A percentile compares a stretch with the other conserved stretches of the same genome.
Conservation (phyloP, 768 basidiomycete species). For the Pisolithus marmoratus region DNA sequence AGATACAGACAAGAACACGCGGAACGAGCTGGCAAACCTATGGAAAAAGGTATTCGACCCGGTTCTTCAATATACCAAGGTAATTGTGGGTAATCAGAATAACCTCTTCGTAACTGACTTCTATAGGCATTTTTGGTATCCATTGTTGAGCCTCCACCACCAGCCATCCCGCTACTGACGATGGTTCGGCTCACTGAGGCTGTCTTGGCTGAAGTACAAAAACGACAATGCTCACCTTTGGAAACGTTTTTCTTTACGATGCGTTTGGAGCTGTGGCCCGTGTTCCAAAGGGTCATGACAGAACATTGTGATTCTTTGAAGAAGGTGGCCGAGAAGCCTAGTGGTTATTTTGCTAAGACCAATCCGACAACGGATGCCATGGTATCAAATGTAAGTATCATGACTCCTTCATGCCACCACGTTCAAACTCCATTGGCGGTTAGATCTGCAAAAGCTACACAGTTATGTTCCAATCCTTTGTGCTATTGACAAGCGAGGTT, state of each 20-base stretch:
- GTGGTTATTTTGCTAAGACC: conserved; percentile 59
- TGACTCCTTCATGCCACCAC: neutral
- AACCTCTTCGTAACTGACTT: neutral
- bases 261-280: conserved; percentile 87
- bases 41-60: conserved; percentile 97
- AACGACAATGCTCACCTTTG: conserved; percentile 71
- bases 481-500: conserved; percentile 72
- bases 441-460: conserved; percentile 77
- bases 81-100: conserved; percentile 17
- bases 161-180: conserved; percentile 71
- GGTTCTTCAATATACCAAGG: conserved; percentile 80
- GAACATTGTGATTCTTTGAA: conserved; percentile 79
- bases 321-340: conserved; percentile 69
- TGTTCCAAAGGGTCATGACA: conserved; percentile 86
- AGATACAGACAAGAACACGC: conserved; percentile 51
- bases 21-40: conserved; percentile 51
- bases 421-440: neutral
- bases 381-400: conserved; percentile 51
- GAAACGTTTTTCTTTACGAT: conserved; percentile 77
- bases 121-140: conserved; percentile 61
- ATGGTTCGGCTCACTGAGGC: conserved; percentile 91
- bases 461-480: conserved; percentile 74
- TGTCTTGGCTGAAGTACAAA: conserved; percentile 67
- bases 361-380: conserved; percentile 60
- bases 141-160: conserved; percentile 67